Evolutionary conservation across 2,329 filamentous ascomycete genomes (phyloP).

Genomic region (Blastomyces emzantsi): DNA sequence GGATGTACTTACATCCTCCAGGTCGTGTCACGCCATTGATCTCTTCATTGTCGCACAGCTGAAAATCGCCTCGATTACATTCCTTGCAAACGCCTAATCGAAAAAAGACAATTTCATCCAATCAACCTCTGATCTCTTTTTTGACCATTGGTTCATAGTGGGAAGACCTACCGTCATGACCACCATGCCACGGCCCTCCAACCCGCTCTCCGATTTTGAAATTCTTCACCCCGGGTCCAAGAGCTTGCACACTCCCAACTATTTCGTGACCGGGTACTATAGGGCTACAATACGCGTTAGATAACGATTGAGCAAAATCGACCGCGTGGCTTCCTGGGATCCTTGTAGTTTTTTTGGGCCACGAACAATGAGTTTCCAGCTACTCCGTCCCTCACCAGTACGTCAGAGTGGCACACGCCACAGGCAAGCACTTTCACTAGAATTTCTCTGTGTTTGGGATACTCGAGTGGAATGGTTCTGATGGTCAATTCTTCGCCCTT

Average conservation of each 20-base stretch:
- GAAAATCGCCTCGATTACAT: slow-evolving; percentile 56
- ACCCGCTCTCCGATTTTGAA: slow-evolving; percentile 58
- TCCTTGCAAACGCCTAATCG: slow-evolving; percentile 48
- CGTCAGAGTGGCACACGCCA: slow-evolving; percentile 61
- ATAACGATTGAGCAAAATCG: neutral
- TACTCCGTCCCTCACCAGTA: slow-evolving; percentile 38
- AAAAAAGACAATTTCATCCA: neutral
- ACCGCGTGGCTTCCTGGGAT: neutral
- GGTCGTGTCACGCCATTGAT: slow-evolving; percentile 59
- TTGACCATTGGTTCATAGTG: neutral
- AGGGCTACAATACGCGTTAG: slow-evolving; percentile 33
- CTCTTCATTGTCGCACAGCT: slow-evolving; percentile 56
- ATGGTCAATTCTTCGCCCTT: slow-evolving; percentile 46
- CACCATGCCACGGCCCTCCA: slow-evolving; percentile 61
- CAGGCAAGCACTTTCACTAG: slow-evolving; percentile 64
- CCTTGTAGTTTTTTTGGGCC: neutral
- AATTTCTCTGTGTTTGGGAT: slow-evolving; percentile 50
- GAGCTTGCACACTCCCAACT: slow-evolving; percentile 56
- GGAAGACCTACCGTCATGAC: slow-evolving; percentile 27
- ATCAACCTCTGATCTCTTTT: neutral
- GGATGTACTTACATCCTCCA: slow-evolving; percentile 50
- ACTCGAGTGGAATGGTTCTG: slow-evolving; percentile 50
- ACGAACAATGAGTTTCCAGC: slow-evolving; percentile 46
- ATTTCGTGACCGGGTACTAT: slow-evolving; percentile 62
- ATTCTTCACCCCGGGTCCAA: slow-evolving; percentile 45